Evolutionary conservation across 768 basidiomycete species (phyloP), one percentile per base, ranked within the genome.

Genomic region (Hypholoma sublateritium): DNA sequence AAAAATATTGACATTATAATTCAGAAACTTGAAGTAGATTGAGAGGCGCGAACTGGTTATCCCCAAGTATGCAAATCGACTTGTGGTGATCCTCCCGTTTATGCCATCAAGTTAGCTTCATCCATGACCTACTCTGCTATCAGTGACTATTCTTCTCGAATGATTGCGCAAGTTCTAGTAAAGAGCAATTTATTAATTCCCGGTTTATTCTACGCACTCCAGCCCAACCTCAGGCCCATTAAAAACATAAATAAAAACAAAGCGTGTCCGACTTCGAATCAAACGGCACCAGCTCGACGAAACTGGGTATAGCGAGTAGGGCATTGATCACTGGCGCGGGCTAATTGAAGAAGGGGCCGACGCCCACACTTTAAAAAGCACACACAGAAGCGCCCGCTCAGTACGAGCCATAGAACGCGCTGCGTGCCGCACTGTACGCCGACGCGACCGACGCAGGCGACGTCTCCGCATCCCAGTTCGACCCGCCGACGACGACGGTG

Each of bases 401-500:
- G 32, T 45, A 53, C 21, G 53, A 53, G 28, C 42, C 53, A 7
- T 50, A 62, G 52, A 62, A 50, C 12, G 73, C 70, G 57, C 62
- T 55, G 28, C 61, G 56, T 16, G 74, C 66, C 44, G 68, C 59
- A 54, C 62, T 62, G 63, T 66, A 74, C 3, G 75, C 75, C 50
- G 63, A 57, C 14, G 65, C 66, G 48, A 77, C 75, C 11, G 71
- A 67, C 4, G 52, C 58, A 28, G 60, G 70, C 11, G 66, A 69
- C 35, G 49, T 57, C 16, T 25, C 42, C 35, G 60, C 52, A 47
- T 65, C 55, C 78, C 78, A 81, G 73, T 80, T 79, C 56, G 65
- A 58, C 57, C 76, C 76, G 13, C 53, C 53, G 22, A 71, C 63
- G 49, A 74, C 59, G 47, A 77, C 69, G 43, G 66, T 71, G 55